phyloP scores from a whole-genome alignment of 169 alveolate genomes.

The Cryptosporidium tyzzeri region DNA sequence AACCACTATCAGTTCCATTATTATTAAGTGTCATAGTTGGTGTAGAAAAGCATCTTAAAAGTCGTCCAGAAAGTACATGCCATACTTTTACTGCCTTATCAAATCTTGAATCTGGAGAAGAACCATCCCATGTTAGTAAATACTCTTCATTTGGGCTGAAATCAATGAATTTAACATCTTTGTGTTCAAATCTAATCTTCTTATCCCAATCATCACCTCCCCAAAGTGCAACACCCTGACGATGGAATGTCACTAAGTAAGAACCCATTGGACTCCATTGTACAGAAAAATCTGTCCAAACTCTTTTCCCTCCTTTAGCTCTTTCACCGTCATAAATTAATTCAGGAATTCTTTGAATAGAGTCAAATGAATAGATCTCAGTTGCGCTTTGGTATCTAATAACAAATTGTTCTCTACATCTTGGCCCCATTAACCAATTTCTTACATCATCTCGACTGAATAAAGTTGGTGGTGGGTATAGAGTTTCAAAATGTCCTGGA shows the following conservation, averaged over 20 bases:
- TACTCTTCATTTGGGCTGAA: conserved; percentile 91
- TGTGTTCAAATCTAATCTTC: conserved; percentile 88
- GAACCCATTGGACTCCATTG: conserved; percentile 93
- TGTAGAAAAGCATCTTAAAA: conserved; percentile 83
- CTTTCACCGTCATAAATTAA: conserved; percentile 89
- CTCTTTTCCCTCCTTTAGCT: conserved; percentile 86
- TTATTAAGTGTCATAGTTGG: conserved; percentile 76
- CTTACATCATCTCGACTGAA: conserved; percentile 88
- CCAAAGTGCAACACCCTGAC: conserved; percentile 90
- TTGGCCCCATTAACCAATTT: conserved; percentile 87
- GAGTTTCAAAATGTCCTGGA: conserved; percentile 81
- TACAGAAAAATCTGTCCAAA: conserved; percentile 90
- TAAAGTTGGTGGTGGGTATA: conserved; percentile 69
- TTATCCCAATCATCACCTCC: conserved; percentile 89
- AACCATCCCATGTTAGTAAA: conserved; percentile 91
- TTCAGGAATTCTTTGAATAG: conserved; percentile 85
- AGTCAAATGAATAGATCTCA: conserved; percentile 90
- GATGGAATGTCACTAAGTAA: conserved; percentile 88
- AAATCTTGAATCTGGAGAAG: conserved; percentile 84
- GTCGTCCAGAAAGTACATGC: conserved; percentile 89
- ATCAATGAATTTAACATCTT: conserved; percentile 86
- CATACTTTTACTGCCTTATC: conserved; percentile 89
- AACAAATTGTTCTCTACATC: conserved; percentile 89
- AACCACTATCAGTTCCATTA: conserved; percentile 84
- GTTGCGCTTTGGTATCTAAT: conserved; percentile 88